phyloP scores from a whole-genome alignment of 257 asterid genomes.

The Solanum chaucha region DNA sequence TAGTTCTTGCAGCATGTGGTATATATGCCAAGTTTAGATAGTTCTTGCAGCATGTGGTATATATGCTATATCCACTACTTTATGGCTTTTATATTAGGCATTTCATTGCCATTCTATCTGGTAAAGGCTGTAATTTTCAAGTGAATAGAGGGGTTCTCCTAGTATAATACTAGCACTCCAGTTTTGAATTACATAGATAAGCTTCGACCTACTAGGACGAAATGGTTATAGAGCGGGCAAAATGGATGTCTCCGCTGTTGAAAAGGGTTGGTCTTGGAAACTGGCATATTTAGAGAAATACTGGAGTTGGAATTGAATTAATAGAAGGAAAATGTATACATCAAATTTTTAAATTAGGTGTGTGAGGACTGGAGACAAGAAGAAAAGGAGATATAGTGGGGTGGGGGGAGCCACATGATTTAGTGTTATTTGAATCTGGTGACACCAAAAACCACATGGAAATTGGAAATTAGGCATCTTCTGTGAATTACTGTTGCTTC shows the following conservation, averaged over 20 bases:
- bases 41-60: too few relatives aligned
- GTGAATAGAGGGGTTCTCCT: neutral
- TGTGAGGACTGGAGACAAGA: neutral
- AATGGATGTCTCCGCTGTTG: neutral
- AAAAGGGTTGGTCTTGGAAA: neutral
- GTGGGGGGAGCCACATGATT: neutral
- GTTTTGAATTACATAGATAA: neutral
- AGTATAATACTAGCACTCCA: neutral
- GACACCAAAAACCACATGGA: neutral
- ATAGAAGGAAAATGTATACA: neutral
- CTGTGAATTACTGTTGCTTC: constrained; percentile 13
- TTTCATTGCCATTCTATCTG: neutral
- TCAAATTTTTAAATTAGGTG: neutral
- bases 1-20: too few relatives aligned
- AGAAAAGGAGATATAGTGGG: neutral
- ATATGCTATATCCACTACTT: neutral
- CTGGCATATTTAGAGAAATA: neutral
- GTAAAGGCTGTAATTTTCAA: neutral
- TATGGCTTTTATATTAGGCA: neutral
- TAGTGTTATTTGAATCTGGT: neutral
- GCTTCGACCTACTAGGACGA: neutral
- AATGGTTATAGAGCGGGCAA: neutral
- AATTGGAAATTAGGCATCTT: neutral
- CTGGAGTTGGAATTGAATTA: neutral
- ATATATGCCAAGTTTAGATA: too few relatives aligned